Conservation (phyloP, 768 basidiomycete species). For the Amanita rimosa region DNA sequence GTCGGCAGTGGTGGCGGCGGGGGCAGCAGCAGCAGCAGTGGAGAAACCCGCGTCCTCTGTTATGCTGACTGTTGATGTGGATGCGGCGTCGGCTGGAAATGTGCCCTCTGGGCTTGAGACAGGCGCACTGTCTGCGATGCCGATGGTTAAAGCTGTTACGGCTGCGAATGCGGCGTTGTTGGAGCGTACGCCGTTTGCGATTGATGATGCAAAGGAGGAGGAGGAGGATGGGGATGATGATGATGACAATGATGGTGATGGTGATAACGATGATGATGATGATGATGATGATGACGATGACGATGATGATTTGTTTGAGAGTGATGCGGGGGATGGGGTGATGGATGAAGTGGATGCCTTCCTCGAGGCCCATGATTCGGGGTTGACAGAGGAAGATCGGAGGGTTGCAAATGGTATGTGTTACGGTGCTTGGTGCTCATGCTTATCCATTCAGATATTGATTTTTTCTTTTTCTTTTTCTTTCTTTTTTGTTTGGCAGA, state of each 20-base stretch:
- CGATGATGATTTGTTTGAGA: conserved; percentile 16
- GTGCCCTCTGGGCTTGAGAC: conserved; percentile 22
- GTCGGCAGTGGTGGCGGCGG: too few relatives aligned
- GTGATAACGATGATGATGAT: conserved; percentile 25
- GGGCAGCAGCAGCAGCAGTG: too few relatives aligned
- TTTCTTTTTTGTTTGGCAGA: too few relatives aligned
- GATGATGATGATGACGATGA: conserved; percentile 22
- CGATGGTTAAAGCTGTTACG: conserved; percentile 63
- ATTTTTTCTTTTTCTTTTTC: too few relatives aligned
- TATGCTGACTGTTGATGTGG: conserved; percentile 35
- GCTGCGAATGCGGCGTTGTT: conserved; percentile 76
- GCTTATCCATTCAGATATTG: conserved; percentile 20
- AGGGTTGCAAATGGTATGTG: conserved; percentile 61
- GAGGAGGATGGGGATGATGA: conserved; percentile 63
- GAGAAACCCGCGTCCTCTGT: too few relatives aligned
- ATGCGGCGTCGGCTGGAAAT: conserved; percentile 18
- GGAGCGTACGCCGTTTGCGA: conserved; percentile 93
- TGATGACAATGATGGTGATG: conserved; percentile 19
- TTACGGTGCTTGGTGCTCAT: too few relatives aligned
- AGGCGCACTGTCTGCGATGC: conserved; percentile 40
- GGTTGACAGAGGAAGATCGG: conserved; percentile 70
- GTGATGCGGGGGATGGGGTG: conserved; percentile 46
- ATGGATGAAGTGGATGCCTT: conserved; percentile 95
- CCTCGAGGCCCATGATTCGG: conserved; percentile 87
- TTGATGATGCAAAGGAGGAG: conserved; percentile 85